phyloP scores from a whole-genome alignment of 805 yeast species.

The Nakazawaea sp. region DNA sequence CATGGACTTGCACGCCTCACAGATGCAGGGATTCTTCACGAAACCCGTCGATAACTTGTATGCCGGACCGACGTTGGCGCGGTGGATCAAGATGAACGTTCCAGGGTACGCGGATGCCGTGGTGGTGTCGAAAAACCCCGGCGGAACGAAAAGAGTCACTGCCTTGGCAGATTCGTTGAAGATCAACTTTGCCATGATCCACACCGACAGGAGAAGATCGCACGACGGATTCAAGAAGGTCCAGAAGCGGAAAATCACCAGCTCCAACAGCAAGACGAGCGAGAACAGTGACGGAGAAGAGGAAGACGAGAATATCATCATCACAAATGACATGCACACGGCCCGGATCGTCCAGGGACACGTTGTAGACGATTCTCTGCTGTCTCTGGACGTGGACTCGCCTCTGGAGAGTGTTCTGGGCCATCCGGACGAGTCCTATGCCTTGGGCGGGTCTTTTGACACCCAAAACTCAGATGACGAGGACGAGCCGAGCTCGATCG shows the following conservation, averaged over 20 bases:
- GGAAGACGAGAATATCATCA: conserved; percentile 60
- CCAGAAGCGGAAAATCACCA: conserved; percentile 10
- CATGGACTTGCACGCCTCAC: conserved; percentile 95
- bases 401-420: not conserved
- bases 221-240: conserved; percentile 46
- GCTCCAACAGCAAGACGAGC: conserved; percentile 2
- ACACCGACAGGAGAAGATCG: conserved; percentile 91
- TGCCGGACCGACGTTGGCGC: conserved; percentile 93
- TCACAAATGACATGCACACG: conserved; percentile 80
- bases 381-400: no score
- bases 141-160: conserved; percentile 97
- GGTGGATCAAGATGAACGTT: conserved; percentile 91
- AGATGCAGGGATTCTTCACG: conserved; percentile 98
- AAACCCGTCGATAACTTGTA: conserved; percentile 95
- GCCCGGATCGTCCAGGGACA: conserved; percentile 97
- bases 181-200: conserved; percentile 97
- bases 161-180: conserved; percentile 95
- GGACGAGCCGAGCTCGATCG: conserved; percentile 58
- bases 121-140: conserved; percentile 98
- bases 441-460: conserved; percentile 76
- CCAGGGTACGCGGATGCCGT: conserved; percentile 84
- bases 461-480: conserved; percentile 85
- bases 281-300: conserved; percentile 35
- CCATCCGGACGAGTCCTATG: conserved; percentile 32
- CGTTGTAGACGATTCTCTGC: conserved; percentile 83